Evolutionary conservation across 495 filamentous ascomycete species (phyloP).

Genomic region (Chaetomium cochliodes): DNA sequence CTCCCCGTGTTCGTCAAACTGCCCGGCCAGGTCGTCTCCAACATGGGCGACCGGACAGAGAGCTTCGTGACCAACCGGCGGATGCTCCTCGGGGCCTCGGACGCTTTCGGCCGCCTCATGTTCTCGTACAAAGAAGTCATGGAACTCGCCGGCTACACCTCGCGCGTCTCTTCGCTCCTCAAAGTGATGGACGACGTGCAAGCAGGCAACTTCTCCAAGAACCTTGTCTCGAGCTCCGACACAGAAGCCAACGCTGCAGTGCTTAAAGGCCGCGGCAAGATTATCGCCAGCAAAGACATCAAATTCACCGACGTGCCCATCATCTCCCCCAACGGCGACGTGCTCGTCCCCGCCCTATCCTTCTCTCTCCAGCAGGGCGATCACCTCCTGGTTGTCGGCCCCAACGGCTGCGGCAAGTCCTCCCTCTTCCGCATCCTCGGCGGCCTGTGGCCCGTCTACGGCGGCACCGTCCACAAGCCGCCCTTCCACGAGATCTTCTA

Average conservation of each 20-base stretch:
- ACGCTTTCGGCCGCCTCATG: conserved; percentile 96
- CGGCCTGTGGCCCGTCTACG: conserved; percentile 98
- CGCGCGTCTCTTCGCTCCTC: conserved; percentile 80
- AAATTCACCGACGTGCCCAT: conserved; percentile 92
- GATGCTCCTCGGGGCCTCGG: conserved; percentile 85
- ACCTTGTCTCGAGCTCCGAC: conserved; percentile 82
- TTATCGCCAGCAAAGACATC: conserved; percentile 77
- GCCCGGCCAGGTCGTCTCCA: conserved; percentile 64
- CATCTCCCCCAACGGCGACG: conserved; percentile 92
- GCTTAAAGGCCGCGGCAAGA: conserved; percentile 71
- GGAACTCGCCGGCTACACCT: conserved; percentile 93
- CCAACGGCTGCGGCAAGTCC: conserved; percentile 96
- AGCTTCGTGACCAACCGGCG: conserved; percentile 93
- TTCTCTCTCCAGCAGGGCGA: conserved; percentile 84
- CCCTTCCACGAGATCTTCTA: conserved; percentile 92
- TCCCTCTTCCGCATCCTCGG: conserved; percentile 94
- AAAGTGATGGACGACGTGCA: conserved; percentile 94
- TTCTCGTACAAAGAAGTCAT: conserved; percentile 97
- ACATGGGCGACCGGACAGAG: conserved; percentile 88
- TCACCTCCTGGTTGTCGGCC: conserved; percentile 91
- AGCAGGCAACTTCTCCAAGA: conserved; percentile 88
- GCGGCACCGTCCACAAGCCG: conserved; percentile 86
- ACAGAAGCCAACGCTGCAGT: conserved; percentile 75
- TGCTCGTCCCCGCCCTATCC: conserved; percentile 77
- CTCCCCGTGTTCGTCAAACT: conserved; percentile 94